phyloP scores from a whole-genome alignment of 257 asterid genomes.

The Solanum dulcamara region DNA sequence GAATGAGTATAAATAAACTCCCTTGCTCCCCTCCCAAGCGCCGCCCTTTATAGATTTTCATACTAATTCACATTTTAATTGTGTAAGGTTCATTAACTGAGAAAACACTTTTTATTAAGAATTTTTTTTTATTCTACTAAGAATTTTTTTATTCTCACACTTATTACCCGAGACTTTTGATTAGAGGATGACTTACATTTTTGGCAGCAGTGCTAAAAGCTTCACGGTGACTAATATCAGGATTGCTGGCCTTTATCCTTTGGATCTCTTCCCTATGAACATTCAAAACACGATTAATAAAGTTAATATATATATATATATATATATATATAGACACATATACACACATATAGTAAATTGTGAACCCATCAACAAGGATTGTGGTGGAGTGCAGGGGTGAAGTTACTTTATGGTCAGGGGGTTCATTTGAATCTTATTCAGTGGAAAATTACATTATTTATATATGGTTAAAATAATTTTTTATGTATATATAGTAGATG shows the following conservation, averaged over 20 bases:
- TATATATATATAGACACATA: too few relatives aligned
- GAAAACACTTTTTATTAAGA: too few relatives aligned
- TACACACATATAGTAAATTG: neutral
- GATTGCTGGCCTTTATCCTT: slow-evolving; percentile 85
- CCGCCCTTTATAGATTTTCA: neutral
- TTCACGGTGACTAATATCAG: slow-evolving; percentile 86
- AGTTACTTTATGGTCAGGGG: too few relatives aligned
- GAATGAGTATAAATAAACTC: neutral
- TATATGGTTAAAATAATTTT: too few relatives aligned
- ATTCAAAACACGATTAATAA: neutral
- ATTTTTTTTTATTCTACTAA: too few relatives aligned
- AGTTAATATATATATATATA: too few relatives aligned
- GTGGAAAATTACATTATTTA: too few relatives aligned
- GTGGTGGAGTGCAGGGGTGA: too few relatives aligned
- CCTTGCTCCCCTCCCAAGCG: neutral
- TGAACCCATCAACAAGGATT: too few relatives aligned
- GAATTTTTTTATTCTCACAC: neutral
- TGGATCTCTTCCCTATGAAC: slow-evolving; percentile 78
- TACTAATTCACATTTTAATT: neutral
- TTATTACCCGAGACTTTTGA: neutral
- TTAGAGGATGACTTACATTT: slow-evolving; percentile 33
- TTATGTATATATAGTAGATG: too few relatives aligned
- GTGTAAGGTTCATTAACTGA: too few relatives aligned
- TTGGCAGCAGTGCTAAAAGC: slow-evolving; percentile 96
- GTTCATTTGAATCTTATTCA: too few relatives aligned